Percentiles rank a stretch among this genome's conserved stretches.
Evolutionary conservation across 2,329 filamentous ascomycete species (phyloP).

Genomic region (Meredithiella fracta): DNA sequence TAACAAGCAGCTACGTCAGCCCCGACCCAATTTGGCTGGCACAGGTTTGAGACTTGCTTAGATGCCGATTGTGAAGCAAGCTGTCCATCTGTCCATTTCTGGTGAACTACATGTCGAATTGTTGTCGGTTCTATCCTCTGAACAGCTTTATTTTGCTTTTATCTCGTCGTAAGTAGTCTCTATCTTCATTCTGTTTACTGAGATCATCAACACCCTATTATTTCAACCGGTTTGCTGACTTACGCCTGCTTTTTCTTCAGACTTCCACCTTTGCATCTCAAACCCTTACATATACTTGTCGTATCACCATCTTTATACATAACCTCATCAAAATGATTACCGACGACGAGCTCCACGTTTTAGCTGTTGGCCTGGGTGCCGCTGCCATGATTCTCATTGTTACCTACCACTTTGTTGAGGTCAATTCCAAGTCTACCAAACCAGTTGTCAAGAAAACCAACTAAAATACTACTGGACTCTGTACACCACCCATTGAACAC

Average conservation of each 20-base stretch:
- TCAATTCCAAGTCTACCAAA: constrained; percentile 45
- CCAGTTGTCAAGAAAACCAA: constrained; percentile 10
- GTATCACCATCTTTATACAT: neutral
- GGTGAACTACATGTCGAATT: neutral
- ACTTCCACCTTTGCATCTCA: neutral
- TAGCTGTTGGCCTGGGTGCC: constrained; percentile 85
- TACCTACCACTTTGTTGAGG: constrained; percentile 88
- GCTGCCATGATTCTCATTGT: constrained; percentile 84
- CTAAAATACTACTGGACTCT: neutral
- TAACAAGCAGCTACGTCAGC: constrained; percentile 5
- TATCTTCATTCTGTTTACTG: too few relatives aligned
- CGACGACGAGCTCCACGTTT: constrained; percentile 75
- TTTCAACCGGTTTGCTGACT: neutral
- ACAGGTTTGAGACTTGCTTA: constrained; percentile 4
- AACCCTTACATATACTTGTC: constrained; percentile 15
- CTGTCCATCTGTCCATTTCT: constrained; percentile 15
- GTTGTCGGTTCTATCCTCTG: neutral
- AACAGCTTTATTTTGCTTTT: neutral
- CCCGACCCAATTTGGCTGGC: constrained; percentile 4
- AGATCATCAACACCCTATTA: too few relatives aligned
- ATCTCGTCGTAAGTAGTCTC: neutral
- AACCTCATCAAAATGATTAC: constrained; percentile 61
- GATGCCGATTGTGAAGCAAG: constrained; percentile 12
- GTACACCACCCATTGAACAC: neutral
- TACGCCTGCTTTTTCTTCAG: constrained; percentile 2